phyloP scores from a whole-genome alignment of 1,139 yeast genomes.

The Debaryomyces fabryi region DNA sequence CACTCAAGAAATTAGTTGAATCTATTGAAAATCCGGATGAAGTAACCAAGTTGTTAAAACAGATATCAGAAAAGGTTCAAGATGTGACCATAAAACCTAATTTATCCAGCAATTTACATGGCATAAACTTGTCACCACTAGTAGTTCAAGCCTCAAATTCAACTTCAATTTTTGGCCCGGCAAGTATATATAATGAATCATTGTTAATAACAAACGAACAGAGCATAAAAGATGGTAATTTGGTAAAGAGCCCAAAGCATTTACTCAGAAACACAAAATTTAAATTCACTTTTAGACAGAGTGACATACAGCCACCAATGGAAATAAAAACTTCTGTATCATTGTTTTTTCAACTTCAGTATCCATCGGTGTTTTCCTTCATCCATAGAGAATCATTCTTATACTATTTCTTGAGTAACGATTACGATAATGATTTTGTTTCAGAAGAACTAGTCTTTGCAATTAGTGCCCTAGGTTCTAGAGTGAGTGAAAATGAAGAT shows the following conservation, averaged over 20 bases:
- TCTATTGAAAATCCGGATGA: slow-evolving; percentile 10
- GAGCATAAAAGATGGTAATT: background rate
- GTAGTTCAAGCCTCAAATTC: slow-evolving; percentile 8
- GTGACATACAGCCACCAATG: slow-evolving; percentile 9
- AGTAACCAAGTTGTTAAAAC: slow-evolving; percentile 1
- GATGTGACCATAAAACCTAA: background rate
- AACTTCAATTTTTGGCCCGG: slow-evolving; percentile 13
- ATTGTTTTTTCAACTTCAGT: slow-evolving; percentile 15
- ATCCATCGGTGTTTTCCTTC: slow-evolving; percentile 13
- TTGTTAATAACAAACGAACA: slow-evolving; percentile 10
- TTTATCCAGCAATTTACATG: background rate
- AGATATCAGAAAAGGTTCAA: background rate
- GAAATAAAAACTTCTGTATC: slow-evolving; percentile 12
- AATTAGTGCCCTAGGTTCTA: slow-evolving; percentile 14
- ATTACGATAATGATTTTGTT: slow-evolving; percentile 14
- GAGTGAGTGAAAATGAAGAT: slow-evolving; percentile 9
- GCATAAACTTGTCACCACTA: slow-evolving; percentile 12
- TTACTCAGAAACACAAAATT: background rate
- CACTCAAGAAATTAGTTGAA: slow-evolving; percentile 6
- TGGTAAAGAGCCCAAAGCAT: background rate
- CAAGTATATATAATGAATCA: slow-evolving; percentile 15
- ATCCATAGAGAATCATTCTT: slow-evolving; percentile 15
- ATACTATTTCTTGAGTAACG: slow-evolving; percentile 15
- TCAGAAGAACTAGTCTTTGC: slow-evolving; percentile 13
- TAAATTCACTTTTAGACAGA: slow-evolving; percentile 2